Conservation (phyloP, 257 asterid genomes). For the Cinchona pubescens region DNA sequence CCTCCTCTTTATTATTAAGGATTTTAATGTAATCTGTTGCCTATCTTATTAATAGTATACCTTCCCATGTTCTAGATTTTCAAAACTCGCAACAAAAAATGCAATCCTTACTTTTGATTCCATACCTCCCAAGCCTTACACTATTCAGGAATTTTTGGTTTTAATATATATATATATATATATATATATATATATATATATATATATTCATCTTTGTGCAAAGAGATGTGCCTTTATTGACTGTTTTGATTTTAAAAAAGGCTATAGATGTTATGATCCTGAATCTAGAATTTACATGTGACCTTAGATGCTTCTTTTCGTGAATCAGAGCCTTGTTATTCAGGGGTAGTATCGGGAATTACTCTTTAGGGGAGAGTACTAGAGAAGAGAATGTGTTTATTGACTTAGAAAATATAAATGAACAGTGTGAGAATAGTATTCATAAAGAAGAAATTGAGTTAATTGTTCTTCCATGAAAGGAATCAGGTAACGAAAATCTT, state of each 20-base stretch:
- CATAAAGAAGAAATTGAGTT: too few species aligned
- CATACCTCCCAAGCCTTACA: background rate
- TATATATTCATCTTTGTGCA: background rate
- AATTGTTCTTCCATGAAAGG: too few species aligned
- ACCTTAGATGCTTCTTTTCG: constrained; percentile 13
- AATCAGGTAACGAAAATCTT: too few species aligned
- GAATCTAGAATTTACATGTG: background rate
- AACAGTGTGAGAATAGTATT: too few species aligned
- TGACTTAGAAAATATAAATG: too few species aligned
- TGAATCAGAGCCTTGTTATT: constrained; percentile 1
- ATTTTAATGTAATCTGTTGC: background rate
- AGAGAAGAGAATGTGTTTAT: background rate
- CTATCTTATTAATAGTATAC: constrained; percentile 6
- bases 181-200: too few species aligned
- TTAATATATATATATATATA: background rate
- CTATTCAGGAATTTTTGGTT: background rate
- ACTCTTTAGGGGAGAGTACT: background rate
- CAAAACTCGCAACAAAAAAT: background rate
- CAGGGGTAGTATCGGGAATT: background rate
- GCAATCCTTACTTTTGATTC: background rate
- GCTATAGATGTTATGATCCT: constrained; percentile 10
- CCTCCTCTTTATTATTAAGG: too few species aligned
- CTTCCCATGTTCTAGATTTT: background rate
- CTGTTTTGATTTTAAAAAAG: background rate
- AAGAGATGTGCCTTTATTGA: background rate